phyloP scores from a whole-genome alignment of 2,329 filamentous ascomycete species.

The Penicillium sp. region DNA sequence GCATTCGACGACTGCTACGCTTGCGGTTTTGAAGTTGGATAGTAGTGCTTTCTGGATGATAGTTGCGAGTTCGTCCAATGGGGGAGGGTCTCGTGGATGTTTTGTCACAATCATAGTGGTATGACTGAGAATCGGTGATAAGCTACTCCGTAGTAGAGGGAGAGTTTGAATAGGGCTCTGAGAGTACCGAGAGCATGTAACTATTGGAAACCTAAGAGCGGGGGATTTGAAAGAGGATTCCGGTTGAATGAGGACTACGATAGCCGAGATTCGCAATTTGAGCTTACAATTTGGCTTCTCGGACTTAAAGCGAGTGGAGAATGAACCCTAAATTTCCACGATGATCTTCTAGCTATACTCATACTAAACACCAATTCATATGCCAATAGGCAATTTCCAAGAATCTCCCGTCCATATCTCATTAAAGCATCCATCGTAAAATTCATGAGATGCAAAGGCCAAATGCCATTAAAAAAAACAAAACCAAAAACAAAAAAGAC shows the following conservation, averaged over 20 bases:
- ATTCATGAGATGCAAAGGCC: slow-evolving; percentile 5
- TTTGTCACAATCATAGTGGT: slow-evolving; percentile 14
- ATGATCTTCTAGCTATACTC: no score
- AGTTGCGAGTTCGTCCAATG: slow-evolving; percentile 14
- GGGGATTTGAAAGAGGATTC: no score
- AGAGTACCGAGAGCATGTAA: no score
- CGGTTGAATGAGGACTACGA: background rate
- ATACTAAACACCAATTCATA: no score
- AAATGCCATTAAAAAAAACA: background rate
- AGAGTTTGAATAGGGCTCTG: background rate
- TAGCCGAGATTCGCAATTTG: background rate
- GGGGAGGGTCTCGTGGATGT: slow-evolving; percentile 14
- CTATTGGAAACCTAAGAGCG: no score
- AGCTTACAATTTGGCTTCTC: background rate
- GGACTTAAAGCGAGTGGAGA: no score
- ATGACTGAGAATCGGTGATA: background rate
- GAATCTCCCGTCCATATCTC: slow-evolving; percentile 11
- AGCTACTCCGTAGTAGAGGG: no score
- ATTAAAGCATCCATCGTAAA: slow-evolving; percentile 19
- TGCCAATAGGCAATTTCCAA: background rate
- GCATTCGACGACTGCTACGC: slow-evolving; percentile 16
- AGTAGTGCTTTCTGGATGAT: slow-evolving; percentile 15
- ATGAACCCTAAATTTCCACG: no score
- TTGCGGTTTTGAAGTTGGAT: slow-evolving; percentile 15
- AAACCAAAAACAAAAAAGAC: background rate